Conservation (phyloP, 1,284 basidiomycete species). For the Ustilago nuda region DNA sequence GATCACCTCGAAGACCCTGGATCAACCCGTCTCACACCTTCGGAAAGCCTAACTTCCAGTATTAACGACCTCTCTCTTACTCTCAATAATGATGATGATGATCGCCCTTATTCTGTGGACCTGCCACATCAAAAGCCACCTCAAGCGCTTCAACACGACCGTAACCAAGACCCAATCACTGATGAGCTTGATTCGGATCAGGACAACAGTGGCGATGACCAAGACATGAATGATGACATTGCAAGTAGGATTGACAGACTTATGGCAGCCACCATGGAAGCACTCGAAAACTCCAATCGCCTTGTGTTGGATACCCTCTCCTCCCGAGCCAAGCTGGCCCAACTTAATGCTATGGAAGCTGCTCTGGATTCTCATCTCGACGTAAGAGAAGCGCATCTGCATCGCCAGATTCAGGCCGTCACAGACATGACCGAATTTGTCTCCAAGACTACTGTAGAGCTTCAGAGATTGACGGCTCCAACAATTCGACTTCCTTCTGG, state of each 20-base stretch:
- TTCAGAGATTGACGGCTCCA: slow-evolving; percentile 20
- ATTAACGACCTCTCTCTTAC: slow-evolving; percentile 35
- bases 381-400: slow-evolving; percentile 31
- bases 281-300: slow-evolving; percentile 41
- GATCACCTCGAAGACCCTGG: slow-evolving; percentile 24
- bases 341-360: slow-evolving; percentile 43
- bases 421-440: slow-evolving; percentile 45
- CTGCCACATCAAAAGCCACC: not conserved
- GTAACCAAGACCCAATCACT: not conserved
- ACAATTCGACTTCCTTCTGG: slow-evolving; percentile 5
- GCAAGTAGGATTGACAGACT: slow-evolving; percentile 31
- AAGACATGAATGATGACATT: slow-evolving; percentile 15
- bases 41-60: slow-evolving; percentile 15
- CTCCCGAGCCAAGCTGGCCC: slow-evolving; percentile 42
- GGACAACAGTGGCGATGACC: slow-evolving; percentile 2
- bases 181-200: not conserved
- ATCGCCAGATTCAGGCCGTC: slow-evolving; percentile 41
- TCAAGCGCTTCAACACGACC: not conserved
- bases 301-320: slow-evolving; percentile 43
- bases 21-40: slow-evolving; percentile 5
- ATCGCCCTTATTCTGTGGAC: not conserved
- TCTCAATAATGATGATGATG: slow-evolving; percentile 19
- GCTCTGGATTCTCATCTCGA: slow-evolving; percentile 42
- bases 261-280: slow-evolving; percentile 50
- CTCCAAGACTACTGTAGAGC: slow-evolving; percentile 30